Conservation (phyloP, 2,329 filamentous ascomycete genomes). For the Neofusicoccum sp. region DNA sequence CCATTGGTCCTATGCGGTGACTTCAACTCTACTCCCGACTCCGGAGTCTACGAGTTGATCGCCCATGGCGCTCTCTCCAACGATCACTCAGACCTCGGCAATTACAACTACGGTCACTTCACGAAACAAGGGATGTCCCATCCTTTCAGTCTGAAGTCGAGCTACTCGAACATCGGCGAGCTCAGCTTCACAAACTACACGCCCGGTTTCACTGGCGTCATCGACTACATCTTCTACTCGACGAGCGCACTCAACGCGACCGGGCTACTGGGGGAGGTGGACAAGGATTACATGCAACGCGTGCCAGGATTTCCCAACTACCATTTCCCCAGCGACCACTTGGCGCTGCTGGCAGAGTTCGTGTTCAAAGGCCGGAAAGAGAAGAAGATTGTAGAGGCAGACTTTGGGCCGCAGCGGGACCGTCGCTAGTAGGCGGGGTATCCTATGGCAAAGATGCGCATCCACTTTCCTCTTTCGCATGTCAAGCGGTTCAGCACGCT, state of each 20-base stretch:
- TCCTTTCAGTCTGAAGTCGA: constrained; percentile 88
- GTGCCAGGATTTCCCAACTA: constrained; percentile 92
- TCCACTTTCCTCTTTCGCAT: constrained; percentile 13
- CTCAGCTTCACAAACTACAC: constrained; percentile 96
- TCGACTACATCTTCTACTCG: constrained; percentile 98
- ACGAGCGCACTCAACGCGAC: constrained; percentile 84
- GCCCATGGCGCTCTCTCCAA: constrained; percentile 74
- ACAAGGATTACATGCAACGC: constrained; percentile 77
- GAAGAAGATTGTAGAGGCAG: constrained; percentile 47
- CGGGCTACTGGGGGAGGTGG: constrained; percentile 80
- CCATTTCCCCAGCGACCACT: constrained; percentile 90
- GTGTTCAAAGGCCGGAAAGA: constrained; percentile 85
- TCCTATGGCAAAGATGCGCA: background rate
- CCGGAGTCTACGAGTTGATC: constrained; percentile 88
- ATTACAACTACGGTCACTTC: constrained; percentile 87
- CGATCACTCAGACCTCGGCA: constrained; percentile 75
- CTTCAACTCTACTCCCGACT: constrained; percentile 87
- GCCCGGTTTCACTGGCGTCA: constrained; percentile 83
- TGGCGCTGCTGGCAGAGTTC: constrained; percentile 86
- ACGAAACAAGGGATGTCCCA: constrained; percentile 90
- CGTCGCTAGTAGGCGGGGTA: background rate
- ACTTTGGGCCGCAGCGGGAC: constrained; percentile 36
- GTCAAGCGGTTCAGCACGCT: constrained; percentile 11
- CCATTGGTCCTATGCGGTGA: constrained; percentile 91
- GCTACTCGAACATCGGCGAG: constrained; percentile 81